phyloP scores from a whole-genome alignment of 2,329 filamentous ascomycete species.

The Trichoderma breve region DNA sequence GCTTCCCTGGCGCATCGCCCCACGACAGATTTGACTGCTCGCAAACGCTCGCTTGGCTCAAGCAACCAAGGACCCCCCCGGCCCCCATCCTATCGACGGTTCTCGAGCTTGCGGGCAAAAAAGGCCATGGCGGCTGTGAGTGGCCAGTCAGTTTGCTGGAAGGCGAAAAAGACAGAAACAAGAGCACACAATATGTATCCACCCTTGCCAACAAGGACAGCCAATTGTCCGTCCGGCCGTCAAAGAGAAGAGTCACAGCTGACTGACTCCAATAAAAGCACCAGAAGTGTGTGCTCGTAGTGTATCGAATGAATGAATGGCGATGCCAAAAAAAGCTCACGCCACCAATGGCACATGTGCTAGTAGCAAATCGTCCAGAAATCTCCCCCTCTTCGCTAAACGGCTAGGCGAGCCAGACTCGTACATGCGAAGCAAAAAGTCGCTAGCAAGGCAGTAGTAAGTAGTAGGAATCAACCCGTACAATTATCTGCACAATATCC shows the following conservation, averaged over 20 bases:
- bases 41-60: slow-evolving; percentile 13
- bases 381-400: background rate
- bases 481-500: background rate
- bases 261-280: background rate
- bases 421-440: background rate
- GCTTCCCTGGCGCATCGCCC: slow-evolving; percentile 13
- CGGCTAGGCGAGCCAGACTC: slow-evolving; percentile 1
- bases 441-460: background rate
- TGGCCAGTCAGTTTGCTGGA: background rate
- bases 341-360: slow-evolving; percentile 4
- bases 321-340: slow-evolving; percentile 5
- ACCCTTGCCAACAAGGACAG: background rate
- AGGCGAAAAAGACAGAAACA: background rate
- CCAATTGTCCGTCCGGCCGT: background rate
- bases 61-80: background rate
- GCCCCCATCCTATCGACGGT: slow-evolving; percentile 2
- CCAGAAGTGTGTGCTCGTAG: background rate
- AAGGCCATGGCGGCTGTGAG: background rate
- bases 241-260: background rate
- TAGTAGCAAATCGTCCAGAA: background rate
- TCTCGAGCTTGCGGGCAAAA: slow-evolving; percentile 9
- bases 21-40: slow-evolving; percentile 13
- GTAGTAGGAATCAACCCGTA: background rate
- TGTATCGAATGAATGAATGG: background rate
- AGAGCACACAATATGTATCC: background rate